These are phyloP conservation scores for Serendipita indica DNA, from an alignment of 768 basidiomycete genomes.

Conservation along the genomic window DNA sequence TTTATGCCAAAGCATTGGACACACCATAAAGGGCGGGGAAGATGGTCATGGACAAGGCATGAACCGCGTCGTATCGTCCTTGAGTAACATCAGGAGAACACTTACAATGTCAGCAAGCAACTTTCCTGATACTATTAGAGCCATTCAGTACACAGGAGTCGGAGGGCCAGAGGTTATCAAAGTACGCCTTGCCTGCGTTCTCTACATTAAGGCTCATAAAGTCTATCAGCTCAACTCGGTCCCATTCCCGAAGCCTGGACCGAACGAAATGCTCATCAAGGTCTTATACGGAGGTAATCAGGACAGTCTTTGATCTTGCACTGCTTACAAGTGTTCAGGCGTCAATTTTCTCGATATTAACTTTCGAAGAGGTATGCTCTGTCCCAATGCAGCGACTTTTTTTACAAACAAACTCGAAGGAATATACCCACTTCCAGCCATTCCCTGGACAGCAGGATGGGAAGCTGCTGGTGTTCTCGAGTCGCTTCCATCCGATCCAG, in stretches of 20 bases:
- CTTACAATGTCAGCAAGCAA: constrained; percentile 15
- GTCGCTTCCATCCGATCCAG: constrained; percentile 50
- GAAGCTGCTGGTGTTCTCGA: constrained; percentile 69
- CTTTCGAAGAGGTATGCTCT: constrained; percentile 44
- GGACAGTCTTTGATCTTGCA: too few species aligned
- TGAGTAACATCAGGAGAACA: too few species aligned
- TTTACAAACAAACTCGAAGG: constrained; percentile 34
- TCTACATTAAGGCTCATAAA: too few species aligned
- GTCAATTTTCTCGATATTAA: constrained; percentile 86
- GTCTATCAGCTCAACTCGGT: constrained; percentile 26
- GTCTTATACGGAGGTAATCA: too few species aligned
- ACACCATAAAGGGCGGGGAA: too few species aligned
- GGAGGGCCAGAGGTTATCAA: constrained; percentile 70
- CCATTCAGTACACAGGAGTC: constrained; percentile 53
- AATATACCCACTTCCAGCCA: constrained; percentile 39
- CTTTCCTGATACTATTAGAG: constrained; percentile 46
- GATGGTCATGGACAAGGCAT: too few species aligned
- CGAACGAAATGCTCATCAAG: constrained; percentile 44
- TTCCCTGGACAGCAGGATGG: constrained; percentile 57
- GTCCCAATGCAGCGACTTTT: constrained; percentile 16
- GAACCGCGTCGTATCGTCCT: too few species aligned
- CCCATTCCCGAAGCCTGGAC: constrained; percentile 50
- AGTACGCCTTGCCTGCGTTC: constrained; percentile 30
- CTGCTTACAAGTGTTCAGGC: too few species aligned
- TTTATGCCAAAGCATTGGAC: too few species aligned